Base-by-base conservation (phyloP, 2,329 filamentous ascomycete genomes). In the Amauroascus verrucosus region DNA sequence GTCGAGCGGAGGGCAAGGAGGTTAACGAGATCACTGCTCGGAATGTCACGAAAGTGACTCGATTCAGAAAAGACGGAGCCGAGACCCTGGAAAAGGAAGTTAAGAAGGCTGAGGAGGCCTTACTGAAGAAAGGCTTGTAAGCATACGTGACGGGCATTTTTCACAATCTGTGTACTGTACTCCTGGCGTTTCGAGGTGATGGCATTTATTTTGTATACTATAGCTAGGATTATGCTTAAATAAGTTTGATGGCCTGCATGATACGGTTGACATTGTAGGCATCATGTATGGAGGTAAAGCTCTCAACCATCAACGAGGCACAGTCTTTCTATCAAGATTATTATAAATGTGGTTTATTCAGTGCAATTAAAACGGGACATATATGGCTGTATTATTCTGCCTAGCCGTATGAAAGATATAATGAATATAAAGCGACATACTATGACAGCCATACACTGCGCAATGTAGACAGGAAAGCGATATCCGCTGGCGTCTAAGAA, bases 31-130 rank as follows among this genome's bases (percentile, higher is more conserved):
- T 93, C 61, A 96, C 91, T 32, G 73, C 76, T 54, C 77, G 79
- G 65, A 97, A 97, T 72, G 77, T 91, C 44, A 75, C 77, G 59
- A 97, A 97, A 72, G 88, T 94, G 51, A 93, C 88, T 55, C 73
- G 77, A 57, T 95, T 81, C 72, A 79, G 89, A 57, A 72, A 79
- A 58, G 71, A 78, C 53, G 88, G 88, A 33, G 73, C 84, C 62
- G 70, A 76, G 53, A 80, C 79, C 26, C 78, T 97, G 60, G 84
- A 93, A 60, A 62, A 67, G 16, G 75, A 79, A 70, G 77, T 83
- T 22, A 61, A 69, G 60, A 68, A 67, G 60, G 69, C 76, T 54
- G 65, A 71, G 61, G 61, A 70, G 60, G 61, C 61, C 53, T 77
- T 95, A 62, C 22, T 46, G 32, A 37, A 38, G 28, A 37, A 30